Evolutionary conservation across 352 stramenopile genomes (phyloP).

Genomic region (Phytophthora foliorum): DNA sequence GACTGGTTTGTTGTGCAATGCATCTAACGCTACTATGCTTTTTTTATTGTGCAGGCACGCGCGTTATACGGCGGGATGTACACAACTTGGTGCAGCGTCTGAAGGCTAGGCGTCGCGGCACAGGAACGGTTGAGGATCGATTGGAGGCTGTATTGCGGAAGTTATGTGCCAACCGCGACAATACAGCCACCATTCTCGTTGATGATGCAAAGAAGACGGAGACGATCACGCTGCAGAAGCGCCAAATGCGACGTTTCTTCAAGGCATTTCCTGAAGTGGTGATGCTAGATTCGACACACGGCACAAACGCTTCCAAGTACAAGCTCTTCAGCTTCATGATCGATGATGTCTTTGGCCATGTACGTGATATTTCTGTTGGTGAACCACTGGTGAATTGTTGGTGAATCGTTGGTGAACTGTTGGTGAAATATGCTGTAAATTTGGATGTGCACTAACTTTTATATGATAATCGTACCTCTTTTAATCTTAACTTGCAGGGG

Average conservation of each 20-base stretch:
- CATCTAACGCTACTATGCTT: neutral
- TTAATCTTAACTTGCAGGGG: neutral
- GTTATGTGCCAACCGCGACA: neutral
- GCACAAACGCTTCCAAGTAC: neutral
- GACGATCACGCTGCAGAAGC: neutral
- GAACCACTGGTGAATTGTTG: neutral
- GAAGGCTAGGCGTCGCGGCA: neutral
- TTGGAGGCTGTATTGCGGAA: neutral
- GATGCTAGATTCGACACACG: neutral
- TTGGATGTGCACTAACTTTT: neutral
- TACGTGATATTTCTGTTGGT: neutral
- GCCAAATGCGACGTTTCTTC: neutral
- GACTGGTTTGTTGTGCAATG: neutral
- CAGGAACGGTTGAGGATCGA: neutral
- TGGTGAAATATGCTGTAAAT: too few species aligned
- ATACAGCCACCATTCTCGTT: neutral
- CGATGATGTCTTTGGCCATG: neutral
- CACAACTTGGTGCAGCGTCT: neutral
- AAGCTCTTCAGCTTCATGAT: neutral
- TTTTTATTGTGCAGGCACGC: neutral
- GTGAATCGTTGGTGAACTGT: neutral
- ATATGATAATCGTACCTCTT: too few species aligned
- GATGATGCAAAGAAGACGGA: neutral
- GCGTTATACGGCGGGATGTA: neutral
- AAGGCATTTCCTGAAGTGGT: neutral